These are phyloP conservation scores for Asclepias syriaca DNA, from an alignment of 257 asterid species.

Conservation along the genomic window DNA sequence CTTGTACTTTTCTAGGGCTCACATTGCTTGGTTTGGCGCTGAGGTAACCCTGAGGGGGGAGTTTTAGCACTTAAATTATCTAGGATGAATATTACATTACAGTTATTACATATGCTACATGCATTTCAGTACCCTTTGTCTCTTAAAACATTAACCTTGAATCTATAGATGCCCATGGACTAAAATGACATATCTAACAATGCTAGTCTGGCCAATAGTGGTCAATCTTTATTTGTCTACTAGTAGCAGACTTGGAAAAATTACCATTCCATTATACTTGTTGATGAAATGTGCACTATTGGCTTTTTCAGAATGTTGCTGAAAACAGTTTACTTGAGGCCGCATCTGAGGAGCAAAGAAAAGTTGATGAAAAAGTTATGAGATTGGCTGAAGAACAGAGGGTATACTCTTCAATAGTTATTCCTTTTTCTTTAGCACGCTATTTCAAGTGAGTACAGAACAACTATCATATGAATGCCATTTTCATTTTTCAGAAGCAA, in stretches of 20 bases:
- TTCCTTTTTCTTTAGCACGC: constrained; percentile 11
- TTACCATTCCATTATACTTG: not conserved
- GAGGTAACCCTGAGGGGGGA: not conserved
- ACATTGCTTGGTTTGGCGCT: not conserved
- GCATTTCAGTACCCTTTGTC: not conserved
- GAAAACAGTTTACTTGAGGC: constrained; percentile 57
- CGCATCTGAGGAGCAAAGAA: constrained; percentile 70
- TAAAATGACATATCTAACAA: not conserved
- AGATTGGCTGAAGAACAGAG: constrained; percentile 77
- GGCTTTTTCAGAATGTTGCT: constrained; percentile 56
- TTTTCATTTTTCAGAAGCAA: constrained; percentile 60
- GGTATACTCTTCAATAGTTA: constrained; percentile 38
- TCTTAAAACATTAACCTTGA: not conserved
- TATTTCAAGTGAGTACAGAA: constrained; percentile 10
- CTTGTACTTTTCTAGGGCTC: not conserved
- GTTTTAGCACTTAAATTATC: not conserved
- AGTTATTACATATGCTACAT: not conserved
- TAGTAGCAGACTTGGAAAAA: not conserved
- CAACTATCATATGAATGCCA: constrained; percentile 14
- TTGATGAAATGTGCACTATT: constrained; percentile 9
- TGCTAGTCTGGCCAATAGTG: not conserved
- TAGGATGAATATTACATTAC: not conserved
- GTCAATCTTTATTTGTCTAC: not conserved
- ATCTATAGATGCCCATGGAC: not conserved
- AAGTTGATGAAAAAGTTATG: constrained; percentile 62